These are phyloP conservation scores for Ustilago lituana DNA, from an alignment of 1,284 basidiomycete genomes.

Conservation along the genomic window DNA sequence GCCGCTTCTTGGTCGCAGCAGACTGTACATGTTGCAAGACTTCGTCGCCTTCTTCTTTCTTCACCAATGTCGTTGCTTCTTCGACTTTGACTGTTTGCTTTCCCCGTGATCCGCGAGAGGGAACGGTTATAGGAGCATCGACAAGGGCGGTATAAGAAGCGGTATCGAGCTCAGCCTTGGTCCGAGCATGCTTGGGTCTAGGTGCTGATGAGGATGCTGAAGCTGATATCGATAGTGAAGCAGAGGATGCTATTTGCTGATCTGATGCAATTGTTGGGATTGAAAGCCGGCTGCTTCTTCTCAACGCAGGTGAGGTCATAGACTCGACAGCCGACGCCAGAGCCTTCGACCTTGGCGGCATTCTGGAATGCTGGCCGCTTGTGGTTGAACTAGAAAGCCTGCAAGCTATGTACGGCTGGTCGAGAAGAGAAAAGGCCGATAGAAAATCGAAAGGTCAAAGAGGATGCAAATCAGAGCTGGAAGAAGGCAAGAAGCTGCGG, in stretches of 20 bases:
- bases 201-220: not conserved
- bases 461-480: too few relatives aligned
- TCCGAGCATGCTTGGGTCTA: conserved; percentile 6
- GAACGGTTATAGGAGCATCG: not conserved
- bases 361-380: not conserved
- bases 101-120: not conserved
- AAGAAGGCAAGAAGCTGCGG: too few relatives aligned
- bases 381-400: too few relatives aligned
- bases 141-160: too few relatives aligned
- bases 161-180: conserved; percentile 6
- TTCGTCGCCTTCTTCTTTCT: not conserved
- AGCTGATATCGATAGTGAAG: not conserved
- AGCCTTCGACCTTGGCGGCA: conserved; percentile 19
- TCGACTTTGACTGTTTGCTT: conserved; percentile 8
- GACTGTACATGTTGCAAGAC: not conserved
- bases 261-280: not conserved
- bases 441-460: too few relatives aligned
- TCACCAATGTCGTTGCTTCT: not conserved
- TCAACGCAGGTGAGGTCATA: not conserved
- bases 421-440: too few relatives aligned
- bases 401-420: too few relatives aligned
- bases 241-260: not conserved
- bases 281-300: conserved; percentile 26
- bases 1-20: conserved; percentile 4
- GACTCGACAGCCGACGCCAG: conserved; percentile 16